These are phyloP conservation scores for Neospora caninum DNA, from an alignment of 169 alveolate species.

Conservation along the genomic window DNA sequence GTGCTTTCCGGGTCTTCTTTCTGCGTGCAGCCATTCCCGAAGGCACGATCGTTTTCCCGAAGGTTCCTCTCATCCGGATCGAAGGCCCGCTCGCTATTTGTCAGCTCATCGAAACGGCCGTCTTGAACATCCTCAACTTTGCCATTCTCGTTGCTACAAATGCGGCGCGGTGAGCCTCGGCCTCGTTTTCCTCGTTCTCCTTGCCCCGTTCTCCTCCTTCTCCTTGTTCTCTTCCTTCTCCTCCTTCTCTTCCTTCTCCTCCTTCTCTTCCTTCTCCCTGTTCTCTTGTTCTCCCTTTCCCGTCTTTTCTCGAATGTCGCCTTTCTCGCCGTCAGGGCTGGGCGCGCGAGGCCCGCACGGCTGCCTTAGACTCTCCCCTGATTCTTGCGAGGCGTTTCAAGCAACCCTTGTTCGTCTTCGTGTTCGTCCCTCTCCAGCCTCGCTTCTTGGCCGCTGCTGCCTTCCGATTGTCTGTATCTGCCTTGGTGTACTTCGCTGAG, in stretches of 20 bases:
- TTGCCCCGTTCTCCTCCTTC: not conserved
- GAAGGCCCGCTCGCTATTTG: slow-evolving; percentile 89
- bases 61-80: slow-evolving; percentile 85
- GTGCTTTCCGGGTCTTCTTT: too few species aligned
- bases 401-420: too few species aligned
- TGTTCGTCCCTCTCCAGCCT: too few species aligned
- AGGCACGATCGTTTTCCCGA: slow-evolving; percentile 87
- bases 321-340: too few species aligned
- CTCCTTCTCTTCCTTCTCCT: too few species aligned
- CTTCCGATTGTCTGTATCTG: too few species aligned
- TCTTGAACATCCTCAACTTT: slow-evolving; percentile 84
- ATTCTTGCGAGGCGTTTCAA: too few species aligned
- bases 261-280: not conserved
- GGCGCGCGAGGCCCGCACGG: too few species aligned
- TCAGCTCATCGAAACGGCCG: slow-evolving; percentile 88
- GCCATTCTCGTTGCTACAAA: slow-evolving; percentile 89
- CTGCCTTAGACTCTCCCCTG: too few species aligned
- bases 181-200: not conserved
- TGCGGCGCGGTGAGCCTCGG: slow-evolving; percentile 49
- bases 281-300: not conserved
- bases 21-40: slow-evolving; percentile 77
- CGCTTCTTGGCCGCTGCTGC: too few species aligned
- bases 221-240: not conserved
- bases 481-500: too few species aligned
- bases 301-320: too few species aligned